Base-by-base conservation (phyloP, 2,329 filamentous ascomycete species). In the Pseudofabraea citricarpa region DNA sequence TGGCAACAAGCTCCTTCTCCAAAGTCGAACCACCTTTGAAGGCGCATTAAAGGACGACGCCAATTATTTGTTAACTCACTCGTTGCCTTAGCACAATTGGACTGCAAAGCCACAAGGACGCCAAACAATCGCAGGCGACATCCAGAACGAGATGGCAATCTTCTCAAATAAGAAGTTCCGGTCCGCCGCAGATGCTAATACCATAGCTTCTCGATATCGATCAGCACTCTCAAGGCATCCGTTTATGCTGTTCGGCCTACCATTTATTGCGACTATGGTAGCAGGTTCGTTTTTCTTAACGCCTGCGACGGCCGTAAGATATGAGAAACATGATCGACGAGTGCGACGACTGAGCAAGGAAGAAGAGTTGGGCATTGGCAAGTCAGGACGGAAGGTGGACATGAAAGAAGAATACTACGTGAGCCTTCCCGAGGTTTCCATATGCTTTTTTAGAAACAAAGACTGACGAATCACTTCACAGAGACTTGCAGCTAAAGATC, bases 261-360 rank as follows among this genome's bases (percentile, higher is more conserved):
- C 93, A 1, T 98, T 98, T 66, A 78, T 98, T 53, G 71, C 79
- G 44, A 83, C 95, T 46, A 95, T 98, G 60, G 80, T 98, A 20
- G 88, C 85, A 2, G 91, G 90, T 1, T 95, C 88, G 3, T 98
- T 98, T 66, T 86, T 95, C 56, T 77, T 98, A 38, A 97, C 93
- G 0, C 93, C 91, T 1, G 93, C 91, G 5, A 91, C 94, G 18
- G 93, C 94, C 12, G 73, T 98, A 38, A 80, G 94, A 46, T 98
- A 97, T 67, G 93, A 98, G 69, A 81, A 87, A 50, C 83, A 96
- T 60, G 93, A 98, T 63, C 81, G 89, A 50, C 91, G 88, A 69
- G 88, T 96, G 47, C 79, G 86, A 58, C 86, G 90, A 68, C 66
- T 97, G 69, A 86, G 79, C 47, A 81, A 86, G 56, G 87, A 96